Evolutionary conservation across 2,329 filamentous ascomycete species (phyloP), one percentile per base, ranked within the genome.

Genomic region (Fusarium nygamai): DNA sequence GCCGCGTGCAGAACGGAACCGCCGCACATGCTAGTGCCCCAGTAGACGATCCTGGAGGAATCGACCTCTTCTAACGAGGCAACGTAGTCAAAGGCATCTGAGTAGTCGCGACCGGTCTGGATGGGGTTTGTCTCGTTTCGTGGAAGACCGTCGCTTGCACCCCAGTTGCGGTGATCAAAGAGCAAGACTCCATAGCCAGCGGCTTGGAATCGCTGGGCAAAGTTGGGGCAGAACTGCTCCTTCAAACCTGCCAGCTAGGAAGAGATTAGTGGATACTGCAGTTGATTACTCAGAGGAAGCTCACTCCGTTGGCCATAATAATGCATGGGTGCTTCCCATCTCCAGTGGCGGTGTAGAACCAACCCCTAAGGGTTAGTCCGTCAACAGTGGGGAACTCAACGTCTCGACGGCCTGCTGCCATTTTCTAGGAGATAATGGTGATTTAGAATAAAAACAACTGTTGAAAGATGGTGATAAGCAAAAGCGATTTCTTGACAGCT

Each of bases 1-100:
- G 57, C 44, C 8, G 57, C 34, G 13, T 11, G 34, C 1, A 60
- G 2, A 14, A 50, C 57, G 7, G 43, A 38, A 12, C 57, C 57
- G 12, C 57, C 57, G 24, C 43, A 38, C 57, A 60, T 60, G 14
- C 57, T 50, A 6, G 33, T 60, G 8, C 57, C 57, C 57, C 57
- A 60, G 22, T 38, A 60, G 24, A 50, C 43, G 12, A 50, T 60
- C 34, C 8, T 60, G 3, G 43, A 29, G 2, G 57, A 5, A 10
- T 60, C 27, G 5, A 50, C 34, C 16, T 50, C 34, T 1, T 31
- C 24, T 0, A 60, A 33, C 9, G 34, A 60, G 2, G 24, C 34
- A n/a, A 24, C 33, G 4, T 39, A 60, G 20, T 60, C 57, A 24
- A 60, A 50, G 8, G 57, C 43, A 17, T 60, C 57, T 0, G 43